Evolutionary conservation across 2,329 filamentous ascomycete species (phyloP).

Genomic region (Phialemonium atrogriseum): DNA sequence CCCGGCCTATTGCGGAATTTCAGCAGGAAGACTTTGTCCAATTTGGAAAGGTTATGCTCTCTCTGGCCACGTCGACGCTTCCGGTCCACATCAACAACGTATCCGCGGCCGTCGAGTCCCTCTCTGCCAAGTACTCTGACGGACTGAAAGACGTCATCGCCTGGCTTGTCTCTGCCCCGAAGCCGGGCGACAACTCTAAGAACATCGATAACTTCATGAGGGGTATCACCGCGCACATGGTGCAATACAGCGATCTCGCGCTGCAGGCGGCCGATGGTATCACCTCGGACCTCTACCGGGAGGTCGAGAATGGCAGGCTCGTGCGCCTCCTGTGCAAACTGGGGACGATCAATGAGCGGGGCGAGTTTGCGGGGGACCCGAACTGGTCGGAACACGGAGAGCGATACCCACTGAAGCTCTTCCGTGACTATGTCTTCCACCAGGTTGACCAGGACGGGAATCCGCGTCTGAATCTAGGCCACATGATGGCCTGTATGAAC

Average conservation of each 20-base stretch:
- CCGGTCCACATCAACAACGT: conserved; percentile 48
- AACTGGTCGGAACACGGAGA: conserved; percentile 90
- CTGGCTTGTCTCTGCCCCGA: conserved; percentile 68
- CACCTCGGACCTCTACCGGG: conserved; percentile 62
- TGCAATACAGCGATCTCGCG: conserved; percentile 65
- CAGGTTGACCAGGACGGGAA: conserved; percentile 81
- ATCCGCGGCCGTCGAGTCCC: conserved; percentile 64
- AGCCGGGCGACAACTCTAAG: conserved; percentile 57
- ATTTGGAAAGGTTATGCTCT: conserved; percentile 78
- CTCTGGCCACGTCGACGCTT: conserved; percentile 64
- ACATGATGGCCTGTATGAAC: conserved; percentile 80
- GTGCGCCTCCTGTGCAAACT: conserved; percentile 76
- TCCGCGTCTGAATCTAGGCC: conserved; percentile 76
- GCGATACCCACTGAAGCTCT: conserved; percentile 86
- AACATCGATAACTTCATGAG: conserved; percentile 72
- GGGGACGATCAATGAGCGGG: conserved; percentile 80
- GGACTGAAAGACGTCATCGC: conserved; percentile 71
- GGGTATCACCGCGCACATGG: conserved; percentile 70
- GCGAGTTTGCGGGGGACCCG: conserved; percentile 69
- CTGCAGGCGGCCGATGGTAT: conserved; percentile 74
- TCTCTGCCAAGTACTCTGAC: conserved; percentile 64
- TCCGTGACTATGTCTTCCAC: conserved; percentile 96
- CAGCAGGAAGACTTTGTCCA: conserved; percentile 83
- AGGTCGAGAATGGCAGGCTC: conserved; percentile 83
- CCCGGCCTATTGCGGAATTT: conserved; percentile 61